These are phyloP conservation scores for Haplographium delicatum DNA, from an alignment of 495 filamentous ascomycete genomes.

Conservation along the genomic window DNA sequence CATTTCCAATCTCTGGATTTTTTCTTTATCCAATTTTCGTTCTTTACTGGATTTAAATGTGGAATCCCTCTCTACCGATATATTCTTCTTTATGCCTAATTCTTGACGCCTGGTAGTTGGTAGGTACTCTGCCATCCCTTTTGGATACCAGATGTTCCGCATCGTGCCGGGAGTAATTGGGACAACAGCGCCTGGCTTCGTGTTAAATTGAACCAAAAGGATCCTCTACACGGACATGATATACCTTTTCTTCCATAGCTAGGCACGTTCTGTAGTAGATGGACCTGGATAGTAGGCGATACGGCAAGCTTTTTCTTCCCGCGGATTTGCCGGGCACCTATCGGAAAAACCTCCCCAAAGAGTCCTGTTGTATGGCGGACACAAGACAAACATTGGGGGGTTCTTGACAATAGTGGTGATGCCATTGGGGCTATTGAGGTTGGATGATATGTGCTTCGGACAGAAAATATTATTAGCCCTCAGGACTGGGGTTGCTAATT, in stretches of 20 bases:
- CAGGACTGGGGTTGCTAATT: no score
- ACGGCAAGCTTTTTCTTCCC: slow-evolving; percentile 49
- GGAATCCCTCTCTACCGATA: slow-evolving; percentile 43
- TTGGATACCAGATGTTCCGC: slow-evolving; percentile 52
- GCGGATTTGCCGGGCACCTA: slow-evolving; percentile 38
- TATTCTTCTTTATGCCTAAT: slow-evolving; percentile 33
- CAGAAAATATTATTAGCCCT: no score
- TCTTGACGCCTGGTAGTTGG: slow-evolving; percentile 35
- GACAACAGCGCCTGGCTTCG: slow-evolving; percentile 45
- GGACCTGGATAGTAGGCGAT: slow-evolving; percentile 44
- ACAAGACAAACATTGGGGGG: slow-evolving; percentile 26
- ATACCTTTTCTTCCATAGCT: slow-evolving; percentile 49
- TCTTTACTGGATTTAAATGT: slow-evolving; percentile 27
- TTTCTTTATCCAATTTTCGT: slow-evolving; percentile 13
- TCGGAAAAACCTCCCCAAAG: slow-evolving; percentile 3
- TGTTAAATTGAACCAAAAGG: slow-evolving; percentile 1
- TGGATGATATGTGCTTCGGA: no score
- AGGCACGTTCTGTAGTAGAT: slow-evolving; percentile 46
- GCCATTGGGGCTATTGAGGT: slow-evolving; percentile 22
- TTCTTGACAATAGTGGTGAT: slow-evolving; percentile 20
- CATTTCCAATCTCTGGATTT: slow-evolving; percentile 14
- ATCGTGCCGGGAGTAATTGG: slow-evolving; percentile 48
- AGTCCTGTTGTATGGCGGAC: slow-evolving; percentile 18
- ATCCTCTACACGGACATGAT: background rate
- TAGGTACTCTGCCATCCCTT: slow-evolving; percentile 50